phyloP scores from a whole-genome alignment of 352 stramenopile species.

The Blastocystis sp. region DNA sequence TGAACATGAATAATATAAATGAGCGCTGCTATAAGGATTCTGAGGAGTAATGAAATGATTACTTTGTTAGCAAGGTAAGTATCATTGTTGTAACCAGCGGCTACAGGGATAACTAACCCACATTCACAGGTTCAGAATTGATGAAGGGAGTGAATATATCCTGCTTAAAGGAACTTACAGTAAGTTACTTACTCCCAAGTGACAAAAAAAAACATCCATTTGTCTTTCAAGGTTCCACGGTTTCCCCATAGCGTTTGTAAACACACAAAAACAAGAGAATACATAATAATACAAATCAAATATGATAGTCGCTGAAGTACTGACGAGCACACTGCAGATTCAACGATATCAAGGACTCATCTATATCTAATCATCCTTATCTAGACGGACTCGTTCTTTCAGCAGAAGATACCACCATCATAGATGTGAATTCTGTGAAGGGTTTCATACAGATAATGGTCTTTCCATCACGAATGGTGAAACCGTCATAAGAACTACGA shows the following conservation, averaged over 20 bases:
- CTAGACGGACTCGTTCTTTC: neutral
- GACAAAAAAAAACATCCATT: too few species aligned
- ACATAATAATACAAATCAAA: neutral
- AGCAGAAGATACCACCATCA: conserved; percentile 27
- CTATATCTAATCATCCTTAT: neutral
- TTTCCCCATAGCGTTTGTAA: neutral
- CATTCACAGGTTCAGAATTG: neutral
- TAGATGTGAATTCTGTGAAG: conserved; percentile 53
- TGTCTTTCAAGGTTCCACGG: neutral
- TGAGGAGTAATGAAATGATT: neutral
- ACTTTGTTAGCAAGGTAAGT: neutral
- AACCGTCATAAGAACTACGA: conserved; percentile 20
- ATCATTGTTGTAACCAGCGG: neutral
- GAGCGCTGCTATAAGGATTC: neutral
- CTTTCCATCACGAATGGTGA: conserved; percentile 35
- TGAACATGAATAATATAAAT: conserved; percentile 11
- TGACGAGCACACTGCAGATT: conserved; percentile 12
- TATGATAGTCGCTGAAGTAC: conserved; percentile 33
- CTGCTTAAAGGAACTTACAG: neutral
- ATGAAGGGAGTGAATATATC: neutral
- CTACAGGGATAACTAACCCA: neutral
- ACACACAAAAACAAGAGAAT: neutral
- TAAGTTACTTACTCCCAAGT: too few species aligned
- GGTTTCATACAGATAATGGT: conserved; percentile 60
- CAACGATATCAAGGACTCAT: conserved; percentile 22